These are phyloP conservation scores for Epichloe amarillans DNA, from an alignment of 2,329 filamentous ascomycete species.

Conservation along the genomic window DNA sequence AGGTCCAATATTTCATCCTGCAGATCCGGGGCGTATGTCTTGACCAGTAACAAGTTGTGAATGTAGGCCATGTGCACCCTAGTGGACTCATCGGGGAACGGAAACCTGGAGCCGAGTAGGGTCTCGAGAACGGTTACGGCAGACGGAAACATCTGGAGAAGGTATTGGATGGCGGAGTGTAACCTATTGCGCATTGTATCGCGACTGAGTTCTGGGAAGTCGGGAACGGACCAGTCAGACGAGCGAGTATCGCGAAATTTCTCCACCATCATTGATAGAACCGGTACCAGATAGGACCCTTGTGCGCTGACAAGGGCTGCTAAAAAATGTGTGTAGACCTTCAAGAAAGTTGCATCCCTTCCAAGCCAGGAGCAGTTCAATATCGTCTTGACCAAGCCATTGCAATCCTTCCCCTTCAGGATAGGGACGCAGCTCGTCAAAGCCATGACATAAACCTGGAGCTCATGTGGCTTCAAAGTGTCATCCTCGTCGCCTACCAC, in stretches of 20 bases:
- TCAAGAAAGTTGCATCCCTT: conserved; percentile 50
- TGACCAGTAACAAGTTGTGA: conserved; percentile 65
- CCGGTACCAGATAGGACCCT: conserved; percentile 58
- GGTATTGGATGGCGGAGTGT: conserved; percentile 61
- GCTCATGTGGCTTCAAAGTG: conserved; percentile 37
- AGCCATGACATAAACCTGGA: conserved; percentile 49
- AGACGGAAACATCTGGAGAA: conserved; percentile 71
- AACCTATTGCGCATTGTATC: conserved; percentile 57
- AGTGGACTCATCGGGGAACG: conserved; percentile 62
- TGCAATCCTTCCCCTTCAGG: conserved; percentile 43
- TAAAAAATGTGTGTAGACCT: conserved; percentile 54
- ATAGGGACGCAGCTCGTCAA: conserved; percentile 48
- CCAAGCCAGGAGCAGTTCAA: conserved; percentile 53
- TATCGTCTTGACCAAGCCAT: conserved; percentile 43
- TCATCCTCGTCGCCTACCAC: conserved; percentile 33
- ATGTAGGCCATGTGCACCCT: conserved; percentile 80
- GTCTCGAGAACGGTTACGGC: conserved; percentile 57
- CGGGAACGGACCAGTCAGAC: conserved; percentile 33
- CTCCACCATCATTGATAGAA: conserved; percentile 69
- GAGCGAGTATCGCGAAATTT: conserved; percentile 50
- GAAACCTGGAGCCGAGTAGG: conserved; percentile 56
- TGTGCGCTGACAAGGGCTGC: conserved; percentile 70
- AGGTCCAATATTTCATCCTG: conserved; percentile 70
- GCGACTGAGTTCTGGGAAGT: conserved; percentile 46
- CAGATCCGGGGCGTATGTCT: conserved; percentile 64